phyloP scores from a whole-genome alignment of 768 basidiomycete genomes.

The Chalciporus piperatus region DNA sequence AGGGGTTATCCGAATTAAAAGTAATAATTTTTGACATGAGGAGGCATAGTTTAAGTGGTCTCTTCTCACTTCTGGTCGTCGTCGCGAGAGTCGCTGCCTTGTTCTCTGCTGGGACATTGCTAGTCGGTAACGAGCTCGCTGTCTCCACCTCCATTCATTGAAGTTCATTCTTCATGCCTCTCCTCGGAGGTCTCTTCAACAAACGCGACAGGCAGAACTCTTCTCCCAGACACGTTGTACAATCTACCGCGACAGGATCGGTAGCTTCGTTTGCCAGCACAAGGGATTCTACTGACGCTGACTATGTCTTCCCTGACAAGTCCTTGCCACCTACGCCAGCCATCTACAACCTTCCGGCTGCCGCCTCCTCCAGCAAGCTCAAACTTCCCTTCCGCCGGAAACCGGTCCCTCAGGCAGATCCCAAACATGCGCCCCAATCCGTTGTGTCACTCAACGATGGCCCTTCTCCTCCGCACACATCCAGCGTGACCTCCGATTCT shows the following conservation, averaged over 20 bases:
- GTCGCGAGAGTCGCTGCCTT: constrained; percentile 14
- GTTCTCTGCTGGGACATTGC: constrained; percentile 10
- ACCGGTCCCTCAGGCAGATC: constrained; percentile 18
- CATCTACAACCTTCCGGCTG: constrained; percentile 24
- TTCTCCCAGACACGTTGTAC: not conserved
- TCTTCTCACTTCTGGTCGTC: too few relatives aligned
- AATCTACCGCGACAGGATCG: constrained; percentile 12
- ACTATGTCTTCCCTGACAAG: constrained; percentile 30
- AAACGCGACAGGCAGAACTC: constrained; percentile 19
- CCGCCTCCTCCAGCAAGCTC: constrained; percentile 42
- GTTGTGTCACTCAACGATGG: constrained; percentile 23
- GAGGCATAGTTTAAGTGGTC: not conserved
- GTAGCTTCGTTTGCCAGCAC: constrained; percentile 13
- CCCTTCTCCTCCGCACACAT: constrained; percentile 33
- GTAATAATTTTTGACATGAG: not conserved
- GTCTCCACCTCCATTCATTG: not conserved
- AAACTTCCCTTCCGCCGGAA: constrained; percentile 45
- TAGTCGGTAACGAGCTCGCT: constrained; percentile 9
- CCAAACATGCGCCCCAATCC: not conserved
- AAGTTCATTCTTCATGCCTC: constrained; percentile 25
- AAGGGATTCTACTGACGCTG: constrained; percentile 29
- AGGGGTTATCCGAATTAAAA: not conserved
- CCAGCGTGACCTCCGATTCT: constrained; percentile 41
- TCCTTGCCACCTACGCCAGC: constrained; percentile 1
- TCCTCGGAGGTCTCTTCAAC: constrained; percentile 29